phyloP scores from a whole-genome alignment of 768 basidiomycete species.

The Ephemerocybe angulata region DNA sequence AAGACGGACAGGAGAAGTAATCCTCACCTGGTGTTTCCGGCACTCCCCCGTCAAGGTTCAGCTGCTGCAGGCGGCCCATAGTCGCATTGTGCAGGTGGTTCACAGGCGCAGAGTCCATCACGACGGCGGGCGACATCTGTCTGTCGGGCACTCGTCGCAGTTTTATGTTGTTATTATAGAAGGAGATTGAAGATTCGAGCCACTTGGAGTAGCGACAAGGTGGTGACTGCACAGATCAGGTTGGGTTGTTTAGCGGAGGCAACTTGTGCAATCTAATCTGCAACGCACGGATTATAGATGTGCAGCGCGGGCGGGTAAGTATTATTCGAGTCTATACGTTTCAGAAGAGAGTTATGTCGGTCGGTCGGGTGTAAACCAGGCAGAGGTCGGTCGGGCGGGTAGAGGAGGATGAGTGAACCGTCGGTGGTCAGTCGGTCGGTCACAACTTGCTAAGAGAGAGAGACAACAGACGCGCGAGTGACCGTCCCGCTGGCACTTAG shows the following conservation, averaged over 20 bases:
- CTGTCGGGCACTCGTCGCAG: too few relatives aligned
- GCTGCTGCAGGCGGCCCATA: constrained; percentile 45
- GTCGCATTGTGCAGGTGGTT: constrained; percentile 47
- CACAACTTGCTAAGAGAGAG: constrained; percentile 1
- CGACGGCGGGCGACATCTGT: constrained; percentile 58
- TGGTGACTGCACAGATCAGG: too few relatives aligned
- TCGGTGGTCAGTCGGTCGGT: too few relatives aligned
- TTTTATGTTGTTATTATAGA: constrained; percentile 13
- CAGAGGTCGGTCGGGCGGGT: too few relatives aligned
- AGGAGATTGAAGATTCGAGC: background rate
- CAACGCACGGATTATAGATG: too few relatives aligned
- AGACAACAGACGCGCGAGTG: constrained; percentile 10
- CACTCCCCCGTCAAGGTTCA: constrained; percentile 19
- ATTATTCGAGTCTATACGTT: too few relatives aligned
- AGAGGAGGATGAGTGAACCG: constrained; percentile 6
- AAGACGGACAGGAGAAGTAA: too few relatives aligned
- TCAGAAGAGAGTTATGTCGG: too few relatives aligned
- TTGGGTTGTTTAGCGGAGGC: too few relatives aligned
- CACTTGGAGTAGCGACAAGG: background rate
- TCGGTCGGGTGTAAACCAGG: too few relatives aligned
- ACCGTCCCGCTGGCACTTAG: constrained; percentile 14
- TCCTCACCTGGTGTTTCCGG: constrained; percentile 25
- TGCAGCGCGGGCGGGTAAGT: too few relatives aligned
- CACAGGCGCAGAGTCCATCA: constrained; percentile 51
- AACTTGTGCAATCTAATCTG: too few relatives aligned